Base-by-base conservation (phyloP, 805 yeast species). In the Candida parachauliodes region DNA sequence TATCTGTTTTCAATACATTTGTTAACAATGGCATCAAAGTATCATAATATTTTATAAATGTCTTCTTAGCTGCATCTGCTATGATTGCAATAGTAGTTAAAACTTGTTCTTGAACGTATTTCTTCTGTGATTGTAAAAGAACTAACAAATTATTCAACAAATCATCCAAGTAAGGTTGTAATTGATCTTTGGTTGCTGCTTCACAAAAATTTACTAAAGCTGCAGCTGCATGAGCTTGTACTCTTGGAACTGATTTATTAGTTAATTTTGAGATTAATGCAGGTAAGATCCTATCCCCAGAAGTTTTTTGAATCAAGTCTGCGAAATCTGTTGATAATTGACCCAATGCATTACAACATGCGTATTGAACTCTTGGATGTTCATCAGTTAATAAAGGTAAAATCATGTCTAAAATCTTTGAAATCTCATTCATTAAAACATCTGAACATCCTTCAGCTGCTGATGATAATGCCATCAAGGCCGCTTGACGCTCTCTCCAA, bases 371-470 rank as follows among this genome's bases (percentile, higher is more conserved):
- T 58, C 98, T 79, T 48, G 95, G 82, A 55, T 93, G 97, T 4
- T 77, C 76, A 60, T 93, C 98, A 35, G 78, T 70, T 44, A 93
- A 69, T n/a, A 83, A 69, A 3, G 98, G 97, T 49, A 88, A 58
- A 23, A 93, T 81, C 78, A 91, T 72, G 50, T 86, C 94, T 47
- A 93, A 66, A 32, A 93, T 78, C 52, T 77, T 79, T 42, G 88
- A 85, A 34, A 88, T 83, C 56, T 88, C 96, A 22, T 76, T 68
- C 33, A 86, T 83, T 62, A 93, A 72, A 10, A 84, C 88, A 48
- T 89, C 97, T 34, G 87, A 74, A 63, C 98, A 91, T 36, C 98
- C 98, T 67, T 93, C 98, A 27, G 97, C 97, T 16, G 95, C 96
- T 4, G 96, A 81, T 0, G 97, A 88, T 19, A 93, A 68, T 0